A percentile compares a stretch with the other conserved stretches of the same genome.
Evolutionary conservation across 257 asterid species (phyloP).

Genomic region (Nicotiana knightiana): DNA sequence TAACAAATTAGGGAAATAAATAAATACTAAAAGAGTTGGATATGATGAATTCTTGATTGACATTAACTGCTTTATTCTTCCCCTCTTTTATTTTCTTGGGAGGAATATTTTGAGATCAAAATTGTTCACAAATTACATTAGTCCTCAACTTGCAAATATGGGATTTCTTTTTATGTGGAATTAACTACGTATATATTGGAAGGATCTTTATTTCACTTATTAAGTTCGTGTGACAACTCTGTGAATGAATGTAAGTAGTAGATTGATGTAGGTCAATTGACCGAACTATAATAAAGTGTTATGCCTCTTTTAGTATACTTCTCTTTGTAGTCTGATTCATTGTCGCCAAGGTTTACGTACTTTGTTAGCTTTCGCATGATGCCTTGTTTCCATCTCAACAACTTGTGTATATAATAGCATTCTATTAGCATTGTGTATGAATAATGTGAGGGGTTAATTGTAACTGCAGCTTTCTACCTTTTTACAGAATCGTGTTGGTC

Average conservation of each 20-base stretch:
- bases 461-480: background rate
- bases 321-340: too few relatives aligned
- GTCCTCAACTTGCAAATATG: background rate
- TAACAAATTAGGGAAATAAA: background rate
- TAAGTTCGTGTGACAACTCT: background rate
- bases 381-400: too few relatives aligned
- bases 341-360: too few relatives aligned
- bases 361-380: too few relatives aligned
- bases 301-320: too few relatives aligned
- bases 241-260: slow-evolving; percentile 12
- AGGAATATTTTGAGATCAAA: background rate
- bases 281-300: too few relatives aligned
- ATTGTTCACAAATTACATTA: background rate
- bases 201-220: background rate
- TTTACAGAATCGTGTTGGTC: background rate
- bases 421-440: background rate
- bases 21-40: background rate
- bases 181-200: background rate
- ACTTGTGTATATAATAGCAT: background rate
- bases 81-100: background rate
- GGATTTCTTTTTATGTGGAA: background rate
- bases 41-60: background rate
- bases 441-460: background rate
- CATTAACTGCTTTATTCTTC: background rate
- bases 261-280: too few relatives aligned